These are phyloP conservation scores for Boletus pseudo-olivaceus DNA, from an alignment of 768 basidiomycete species.

Conservation along the genomic window DNA sequence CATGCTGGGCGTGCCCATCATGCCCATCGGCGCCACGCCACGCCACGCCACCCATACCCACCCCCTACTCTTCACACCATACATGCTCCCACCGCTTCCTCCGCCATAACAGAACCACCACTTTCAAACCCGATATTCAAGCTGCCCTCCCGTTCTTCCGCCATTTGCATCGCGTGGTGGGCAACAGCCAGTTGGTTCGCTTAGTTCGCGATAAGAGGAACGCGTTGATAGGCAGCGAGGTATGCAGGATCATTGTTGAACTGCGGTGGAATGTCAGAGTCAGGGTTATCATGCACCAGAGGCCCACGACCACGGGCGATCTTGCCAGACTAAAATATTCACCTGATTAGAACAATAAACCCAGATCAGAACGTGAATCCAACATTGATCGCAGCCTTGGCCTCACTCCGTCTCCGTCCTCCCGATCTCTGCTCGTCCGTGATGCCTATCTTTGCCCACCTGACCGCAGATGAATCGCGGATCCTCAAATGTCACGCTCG, in stretches of 20 bases:
- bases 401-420: slow-evolving; percentile 74
- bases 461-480: slow-evolving; percentile 31
- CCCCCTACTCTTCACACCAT: slow-evolving; percentile 38
- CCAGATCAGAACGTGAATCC: slow-evolving; percentile 4
- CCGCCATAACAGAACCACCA: slow-evolving; percentile 35
- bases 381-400: slow-evolving; percentile 84
- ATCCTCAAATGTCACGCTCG: slow-evolving; percentile 71
- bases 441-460: slow-evolving; percentile 27
- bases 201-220: slow-evolving; percentile 83
- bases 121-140: slow-evolving; percentile 49
- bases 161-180: too few species aligned
- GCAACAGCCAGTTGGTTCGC: slow-evolving; percentile 75
- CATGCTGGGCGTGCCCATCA: slow-evolving; percentile 39
- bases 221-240: slow-evolving; percentile 81
- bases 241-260: slow-evolving; percentile 51
- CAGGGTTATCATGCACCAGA: slow-evolving; percentile 47
- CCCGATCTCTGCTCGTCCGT: slow-evolving; percentile 54
- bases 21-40: slow-evolving; percentile 35
- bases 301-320: slow-evolving; percentile 78
- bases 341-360: slow-evolving; percentile 1
- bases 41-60: slow-evolving; percentile 45
- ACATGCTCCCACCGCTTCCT: slow-evolving; percentile 43
- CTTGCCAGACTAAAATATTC: slow-evolving; percentile 64
- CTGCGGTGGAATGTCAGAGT: slow-evolving; percentile 34
- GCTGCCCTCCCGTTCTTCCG: slow-evolving; percentile 74